Evolutionary conservation across 1,139 yeast species (phyloP), one percentile per base, ranked within the genome.

Genomic region (Blastobotrys malaysiensis): DNA sequence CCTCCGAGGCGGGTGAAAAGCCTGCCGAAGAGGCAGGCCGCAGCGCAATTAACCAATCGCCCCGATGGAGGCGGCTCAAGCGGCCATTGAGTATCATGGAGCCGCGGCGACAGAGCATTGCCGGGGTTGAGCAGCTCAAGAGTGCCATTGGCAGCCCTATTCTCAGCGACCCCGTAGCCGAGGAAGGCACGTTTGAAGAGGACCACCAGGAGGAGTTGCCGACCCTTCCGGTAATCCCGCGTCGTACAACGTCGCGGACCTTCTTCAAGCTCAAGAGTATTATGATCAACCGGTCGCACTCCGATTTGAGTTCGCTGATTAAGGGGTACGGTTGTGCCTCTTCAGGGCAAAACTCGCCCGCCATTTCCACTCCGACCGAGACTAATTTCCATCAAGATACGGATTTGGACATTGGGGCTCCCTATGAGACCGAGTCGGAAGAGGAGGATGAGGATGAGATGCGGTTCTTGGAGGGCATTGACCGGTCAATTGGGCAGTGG

Each of bases 1-100:
- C 16, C 11, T 26, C 31, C 31, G 31, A 26, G 31, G 31, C 11
- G 7, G 11, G 31, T 9, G 39, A 31, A n/a, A 31, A 31, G 39
- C 39, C 39, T 5, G 16, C 7, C 16, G 39, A 31, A n/a, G 39
- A 11, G 16, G 26, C 26, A 9, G 26, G 26, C 5, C n/a, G n/a
- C n/a, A n/a, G n/a, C n/a, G n/a, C n/a, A n/a, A n/a, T n/a, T n/a
- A n/a, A n/a, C n/a, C n/a, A n/a, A n/a, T n/a, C n/a, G n/a, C n/a
- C n/a, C n/a, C 48, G 48, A 6, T 52, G 51, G 51, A 27, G 43
- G 16, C 47, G 56, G 20, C 45, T 53, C n/a, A 39, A 51, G 24
- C 49, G 56, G 31, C 56, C 56, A 11, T 44, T 53, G 44, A 47
- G 52, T 9, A 50, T 53, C 44, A 53, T 53, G 6, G 39, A 31